Evolutionary conservation across 257 asterid species (phyloP).

Genomic region (Misopates orontium): DNA sequence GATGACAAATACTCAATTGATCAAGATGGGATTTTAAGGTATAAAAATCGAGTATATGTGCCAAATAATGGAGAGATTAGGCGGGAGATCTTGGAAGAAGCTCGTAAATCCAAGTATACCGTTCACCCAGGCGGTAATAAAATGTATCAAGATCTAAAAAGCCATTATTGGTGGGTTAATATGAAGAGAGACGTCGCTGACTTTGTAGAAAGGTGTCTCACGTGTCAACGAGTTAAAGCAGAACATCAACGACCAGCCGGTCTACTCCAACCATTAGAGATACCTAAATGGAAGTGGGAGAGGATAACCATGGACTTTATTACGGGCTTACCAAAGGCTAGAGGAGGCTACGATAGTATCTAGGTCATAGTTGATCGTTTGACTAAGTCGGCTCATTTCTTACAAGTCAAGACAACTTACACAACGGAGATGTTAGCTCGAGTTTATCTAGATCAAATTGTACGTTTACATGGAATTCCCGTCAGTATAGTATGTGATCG

Average conservation of each 20-base stretch:
- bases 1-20: too few relatives aligned
- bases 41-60: not conserved
- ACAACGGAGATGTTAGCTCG: not conserved
- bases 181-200: too few relatives aligned
- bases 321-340: too few relatives aligned
- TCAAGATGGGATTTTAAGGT: not conserved
- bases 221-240: not conserved
- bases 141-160: too few relatives aligned
- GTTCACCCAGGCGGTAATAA: not conserved
- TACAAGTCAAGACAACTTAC: not conserved
- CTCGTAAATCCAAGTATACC: not conserved
- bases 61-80: not conserved
- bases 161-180: too few relatives aligned
- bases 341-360: too few relatives aligned
- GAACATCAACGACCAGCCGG: not conserved
- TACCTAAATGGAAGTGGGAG: conserved; percentile 19
- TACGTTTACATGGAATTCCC: conserved; percentile 4
- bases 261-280: not conserved
- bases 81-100: not conserved
- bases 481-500: not conserved
- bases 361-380: not conserved
- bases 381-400: not conserved
- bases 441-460: not conserved
- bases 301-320: too few relatives aligned
- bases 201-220: not conserved